phyloP scores from a whole-genome alignment of 805 yeast species.

The Lachancea meyersii region DNA sequence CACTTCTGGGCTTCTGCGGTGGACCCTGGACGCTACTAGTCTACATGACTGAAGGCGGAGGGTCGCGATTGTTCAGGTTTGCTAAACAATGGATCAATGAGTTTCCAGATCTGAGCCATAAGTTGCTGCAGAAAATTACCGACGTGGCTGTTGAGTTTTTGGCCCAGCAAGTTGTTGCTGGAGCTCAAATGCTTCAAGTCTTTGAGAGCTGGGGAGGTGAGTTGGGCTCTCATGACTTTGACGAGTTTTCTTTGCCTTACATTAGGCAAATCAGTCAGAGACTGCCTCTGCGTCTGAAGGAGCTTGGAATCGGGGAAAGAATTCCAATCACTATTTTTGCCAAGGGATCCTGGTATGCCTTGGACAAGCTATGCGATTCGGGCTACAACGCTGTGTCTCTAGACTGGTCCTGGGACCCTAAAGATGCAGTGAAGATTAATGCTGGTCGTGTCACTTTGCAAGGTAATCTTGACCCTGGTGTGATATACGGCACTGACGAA shows the following conservation, averaged over 20 bases:
- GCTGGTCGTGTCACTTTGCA: conserved; percentile 78
- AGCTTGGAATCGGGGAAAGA: conserved; percentile 60
- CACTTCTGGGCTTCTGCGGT: conserved; percentile 91
- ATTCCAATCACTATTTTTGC: conserved; percentile 90
- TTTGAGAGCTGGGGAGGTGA: conserved; percentile 99
- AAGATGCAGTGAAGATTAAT: conserved; percentile 69
- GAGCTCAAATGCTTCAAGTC: conserved; percentile 96
- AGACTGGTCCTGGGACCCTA: conserved; percentile 87
- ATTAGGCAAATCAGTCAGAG: conserved; percentile 64
- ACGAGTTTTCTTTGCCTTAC: conserved; percentile 84
- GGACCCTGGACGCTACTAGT: conserved; percentile 97
- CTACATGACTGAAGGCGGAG: conserved; percentile 97
- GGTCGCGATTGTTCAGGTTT: conserved; percentile 82
- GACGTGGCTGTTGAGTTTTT: conserved; percentile 88
- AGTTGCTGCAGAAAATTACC: conserved; percentile 67
- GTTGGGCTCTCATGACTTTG: conserved; percentile 82
- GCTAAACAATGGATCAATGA: conserved; percentile 90
- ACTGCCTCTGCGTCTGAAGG: conserved; percentile 62
- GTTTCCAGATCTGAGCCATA: conserved; percentile 65
- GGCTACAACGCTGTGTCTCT: conserved; percentile 86
- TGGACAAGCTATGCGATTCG: conserved; percentile 72
- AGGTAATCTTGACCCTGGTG: conserved; percentile 95
- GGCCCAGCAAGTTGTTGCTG: conserved; percentile 92
- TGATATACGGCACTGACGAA: conserved; percentile 84
- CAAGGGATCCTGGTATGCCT: conserved; percentile 96